These are phyloP conservation scores for Hypoxylon sp. DNA, from an alignment of 2,329 filamentous ascomycete species.

Conservation along the genomic window DNA sequence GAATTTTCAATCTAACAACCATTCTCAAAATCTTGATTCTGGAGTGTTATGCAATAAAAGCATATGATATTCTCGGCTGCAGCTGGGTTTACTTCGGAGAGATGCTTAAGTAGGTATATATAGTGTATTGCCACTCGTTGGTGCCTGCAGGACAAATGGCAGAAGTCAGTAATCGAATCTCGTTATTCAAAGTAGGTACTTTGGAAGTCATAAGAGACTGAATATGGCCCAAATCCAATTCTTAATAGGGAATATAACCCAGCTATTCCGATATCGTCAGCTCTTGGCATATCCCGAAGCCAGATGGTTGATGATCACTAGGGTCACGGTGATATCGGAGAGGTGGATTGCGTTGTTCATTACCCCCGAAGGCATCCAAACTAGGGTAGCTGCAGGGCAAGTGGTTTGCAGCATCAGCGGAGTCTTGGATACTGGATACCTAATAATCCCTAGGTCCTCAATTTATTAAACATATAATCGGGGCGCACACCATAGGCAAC, in stretches of 20 bases:
- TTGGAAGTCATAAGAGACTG: not conserved
- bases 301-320: not conserved
- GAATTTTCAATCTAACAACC: no score
- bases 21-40: no score
- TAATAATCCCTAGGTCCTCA: not conserved
- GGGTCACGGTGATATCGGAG: constrained; percentile 18
- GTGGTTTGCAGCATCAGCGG: not conserved
- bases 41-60: no score
- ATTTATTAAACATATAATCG: not conserved
- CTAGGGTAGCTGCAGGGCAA: not conserved
- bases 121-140: not conserved
- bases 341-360: not conserved
- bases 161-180: not conserved
- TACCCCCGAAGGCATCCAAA: constrained; percentile 30
- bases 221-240: not conserved
- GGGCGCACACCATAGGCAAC: not conserved
- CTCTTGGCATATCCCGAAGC: not conserved
- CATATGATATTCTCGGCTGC: not conserved
- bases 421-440: not conserved
- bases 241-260: not conserved
- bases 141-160: not conserved
- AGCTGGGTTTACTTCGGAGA: no score
- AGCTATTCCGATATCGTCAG: constrained; percentile 6
- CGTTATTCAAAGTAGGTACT: not conserved
- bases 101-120: not conserved